Evolutionary conservation across 2,329 filamentous ascomycete genomes (phyloP).

Genomic region (Alternaria alternata): DNA sequence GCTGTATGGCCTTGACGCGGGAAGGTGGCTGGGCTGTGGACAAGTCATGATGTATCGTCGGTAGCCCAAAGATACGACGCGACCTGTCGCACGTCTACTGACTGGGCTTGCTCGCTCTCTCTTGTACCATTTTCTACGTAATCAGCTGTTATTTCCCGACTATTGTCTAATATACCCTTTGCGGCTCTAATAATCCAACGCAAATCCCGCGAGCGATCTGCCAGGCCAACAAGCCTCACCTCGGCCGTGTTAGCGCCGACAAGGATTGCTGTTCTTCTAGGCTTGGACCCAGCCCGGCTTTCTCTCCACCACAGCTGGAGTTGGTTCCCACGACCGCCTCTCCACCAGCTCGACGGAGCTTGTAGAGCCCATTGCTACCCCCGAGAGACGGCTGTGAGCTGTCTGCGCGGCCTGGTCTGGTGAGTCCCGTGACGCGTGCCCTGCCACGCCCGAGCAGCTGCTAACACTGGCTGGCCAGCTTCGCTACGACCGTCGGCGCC

Average conservation of each 20-base stretch:
- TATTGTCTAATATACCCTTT: neutral
- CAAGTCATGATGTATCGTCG: constrained; percentile 7
- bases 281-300: constrained; percentile 16
- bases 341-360: constrained; percentile 17
- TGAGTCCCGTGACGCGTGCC: constrained; percentile 3
- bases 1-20: constrained; percentile 12
- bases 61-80: constrained; percentile 1
- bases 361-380: constrained; percentile 25
- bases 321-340: constrained; percentile 17
- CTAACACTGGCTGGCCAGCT: constrained; percentile 21
- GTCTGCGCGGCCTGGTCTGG: constrained; percentile 13
- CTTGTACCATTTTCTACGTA: neutral
- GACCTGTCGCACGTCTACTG: neutral
- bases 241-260: constrained; percentile 19
- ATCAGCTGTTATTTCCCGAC: neutral
- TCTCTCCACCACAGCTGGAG: constrained; percentile 21
- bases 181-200: neutral
- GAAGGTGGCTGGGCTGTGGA: constrained; percentile 14
- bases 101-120: neutral
- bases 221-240: constrained; percentile 7
- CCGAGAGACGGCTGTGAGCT: constrained; percentile 14
- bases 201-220: neutral
- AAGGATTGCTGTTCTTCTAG: constrained; percentile 22
- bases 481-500: constrained; percentile 22
- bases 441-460: constrained; percentile 3